phyloP scores from a whole-genome alignment of 2,329 filamentous ascomycete species.

The Dothistroma septosporum region DNA sequence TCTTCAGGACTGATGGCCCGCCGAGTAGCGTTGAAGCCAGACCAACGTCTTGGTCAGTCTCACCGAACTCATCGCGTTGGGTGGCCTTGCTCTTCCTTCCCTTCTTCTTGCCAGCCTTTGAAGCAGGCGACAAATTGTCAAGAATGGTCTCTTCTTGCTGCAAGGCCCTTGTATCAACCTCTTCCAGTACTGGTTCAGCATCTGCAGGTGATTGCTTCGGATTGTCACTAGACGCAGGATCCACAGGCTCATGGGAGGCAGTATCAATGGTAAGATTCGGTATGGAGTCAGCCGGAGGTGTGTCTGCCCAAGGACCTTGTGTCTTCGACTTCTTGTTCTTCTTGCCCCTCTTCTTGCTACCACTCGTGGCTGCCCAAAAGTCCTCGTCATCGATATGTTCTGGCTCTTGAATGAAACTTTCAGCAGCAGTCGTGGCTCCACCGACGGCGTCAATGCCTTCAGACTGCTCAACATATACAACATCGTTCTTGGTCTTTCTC shows the following conservation, averaged over 20 bases:
- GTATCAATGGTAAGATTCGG: background rate
- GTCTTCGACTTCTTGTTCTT: constrained; percentile 2
- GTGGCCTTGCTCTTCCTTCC: constrained; percentile 32
- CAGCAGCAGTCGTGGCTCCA: background rate
- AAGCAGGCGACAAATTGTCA: background rate
- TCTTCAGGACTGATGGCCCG: background rate
- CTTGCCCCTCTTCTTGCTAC: constrained; percentile 22
- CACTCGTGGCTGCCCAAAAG: background rate
- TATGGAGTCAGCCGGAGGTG: no score
- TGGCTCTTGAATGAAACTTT: background rate
- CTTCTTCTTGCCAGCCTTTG: constrained; percentile 24
- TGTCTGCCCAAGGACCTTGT: background rate
- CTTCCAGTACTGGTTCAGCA: background rate
- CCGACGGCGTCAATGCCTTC: background rate
- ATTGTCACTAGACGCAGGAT: background rate
- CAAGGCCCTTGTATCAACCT: background rate
- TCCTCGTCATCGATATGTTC: background rate
- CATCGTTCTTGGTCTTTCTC: background rate
- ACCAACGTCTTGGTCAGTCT: background rate
- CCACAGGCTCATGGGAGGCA: background rate
- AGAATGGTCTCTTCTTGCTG: background rate
- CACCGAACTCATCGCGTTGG: background rate
- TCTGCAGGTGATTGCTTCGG: background rate
- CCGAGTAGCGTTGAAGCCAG: background rate
- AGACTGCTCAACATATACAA: background rate